Conservation (phyloP, 176 grass and related monocot species). For the Carex littledalei region DNA sequence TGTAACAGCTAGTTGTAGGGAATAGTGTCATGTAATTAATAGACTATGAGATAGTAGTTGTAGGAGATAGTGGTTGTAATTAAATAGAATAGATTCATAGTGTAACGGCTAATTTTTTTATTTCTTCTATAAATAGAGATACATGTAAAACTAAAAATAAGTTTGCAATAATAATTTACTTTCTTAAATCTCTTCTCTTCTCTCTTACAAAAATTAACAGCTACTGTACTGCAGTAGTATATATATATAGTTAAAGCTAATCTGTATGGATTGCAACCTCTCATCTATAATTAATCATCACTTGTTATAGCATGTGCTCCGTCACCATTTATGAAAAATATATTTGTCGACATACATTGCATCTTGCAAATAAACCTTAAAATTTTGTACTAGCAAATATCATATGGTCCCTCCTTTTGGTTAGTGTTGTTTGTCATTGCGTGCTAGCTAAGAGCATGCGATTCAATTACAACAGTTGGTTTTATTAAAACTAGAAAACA, state of each 20-base stretch:
- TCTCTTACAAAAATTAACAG: no score
- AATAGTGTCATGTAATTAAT: no score
- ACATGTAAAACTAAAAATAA: no score
- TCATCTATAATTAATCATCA: background rate
- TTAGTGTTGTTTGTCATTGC: background rate
- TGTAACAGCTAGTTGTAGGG: no score
- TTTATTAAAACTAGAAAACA: background rate
- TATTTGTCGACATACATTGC: slow-evolving; percentile 2
- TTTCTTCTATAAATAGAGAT: no score
- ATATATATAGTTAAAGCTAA: background rate
- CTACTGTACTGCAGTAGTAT: background rate
- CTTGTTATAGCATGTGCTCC: background rate
- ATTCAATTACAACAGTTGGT: background rate
- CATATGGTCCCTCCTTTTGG: background rate
- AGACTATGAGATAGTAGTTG: no score
- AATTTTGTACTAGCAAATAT: background rate
- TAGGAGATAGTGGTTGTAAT: no score
- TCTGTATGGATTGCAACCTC: slow-evolving; percentile 11
- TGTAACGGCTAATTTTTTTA: no score
- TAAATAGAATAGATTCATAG: no score
- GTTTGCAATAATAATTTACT: no score
- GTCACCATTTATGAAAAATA: background rate
- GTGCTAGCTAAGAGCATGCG: background rate
- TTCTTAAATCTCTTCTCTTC: no score
- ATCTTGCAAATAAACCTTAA: background rate